A percentile compares a stretch with the other conserved stretches of the same genome.
phyloP scores from a whole-genome alignment of 2,329 filamentous ascomycete genomes.

The Xylaria sp. region DNA sequence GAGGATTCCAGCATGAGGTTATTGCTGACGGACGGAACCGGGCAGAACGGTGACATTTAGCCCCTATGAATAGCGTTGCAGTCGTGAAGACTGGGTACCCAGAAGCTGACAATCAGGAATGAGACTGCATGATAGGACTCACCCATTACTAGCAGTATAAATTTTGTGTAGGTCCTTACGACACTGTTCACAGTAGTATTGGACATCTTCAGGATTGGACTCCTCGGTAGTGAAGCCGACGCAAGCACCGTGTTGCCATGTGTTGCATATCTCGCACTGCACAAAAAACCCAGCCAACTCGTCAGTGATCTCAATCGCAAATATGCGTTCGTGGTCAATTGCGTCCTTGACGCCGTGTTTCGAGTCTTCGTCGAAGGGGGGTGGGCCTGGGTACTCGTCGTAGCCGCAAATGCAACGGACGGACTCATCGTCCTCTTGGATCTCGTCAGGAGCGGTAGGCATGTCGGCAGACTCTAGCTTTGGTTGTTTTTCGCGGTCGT shows the following conservation, averaged over 20 bases:
- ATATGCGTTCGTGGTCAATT: constrained; percentile 61
- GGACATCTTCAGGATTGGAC: constrained; percentile 76
- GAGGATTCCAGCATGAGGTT: constrained; percentile 22
- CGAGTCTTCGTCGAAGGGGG: constrained; percentile 63
- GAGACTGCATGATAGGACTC: constrained; percentile 47
- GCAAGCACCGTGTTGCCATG: constrained; percentile 98
- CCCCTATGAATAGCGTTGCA: background rate
- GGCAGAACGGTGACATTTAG: background rate
- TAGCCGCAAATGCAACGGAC: constrained; percentile 94
- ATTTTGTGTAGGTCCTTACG: constrained; percentile 90
- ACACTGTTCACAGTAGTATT: constrained; percentile 98
- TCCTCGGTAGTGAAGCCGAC: constrained; percentile 96
- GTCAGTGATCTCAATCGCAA: constrained; percentile 71
- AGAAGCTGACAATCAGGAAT: background rate
- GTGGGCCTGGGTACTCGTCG: constrained; percentile 90
- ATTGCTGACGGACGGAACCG: background rate
- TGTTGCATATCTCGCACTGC: constrained; percentile 96
- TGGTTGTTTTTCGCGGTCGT: constrained; percentile 58
- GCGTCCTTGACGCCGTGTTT: constrained; percentile 61
- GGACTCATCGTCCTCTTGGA: constrained; percentile 88
- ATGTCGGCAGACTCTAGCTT: constrained; percentile 55
- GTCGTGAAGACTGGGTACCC: background rate
- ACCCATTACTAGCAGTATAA: constrained; percentile 83
- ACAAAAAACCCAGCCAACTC: constrained; percentile 95
- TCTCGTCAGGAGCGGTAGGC: constrained; percentile 63